Base-by-base conservation (phyloP, 2,329 filamentous ascomycete genomes). In the Phaeosphaeriaceae sp. region DNA sequence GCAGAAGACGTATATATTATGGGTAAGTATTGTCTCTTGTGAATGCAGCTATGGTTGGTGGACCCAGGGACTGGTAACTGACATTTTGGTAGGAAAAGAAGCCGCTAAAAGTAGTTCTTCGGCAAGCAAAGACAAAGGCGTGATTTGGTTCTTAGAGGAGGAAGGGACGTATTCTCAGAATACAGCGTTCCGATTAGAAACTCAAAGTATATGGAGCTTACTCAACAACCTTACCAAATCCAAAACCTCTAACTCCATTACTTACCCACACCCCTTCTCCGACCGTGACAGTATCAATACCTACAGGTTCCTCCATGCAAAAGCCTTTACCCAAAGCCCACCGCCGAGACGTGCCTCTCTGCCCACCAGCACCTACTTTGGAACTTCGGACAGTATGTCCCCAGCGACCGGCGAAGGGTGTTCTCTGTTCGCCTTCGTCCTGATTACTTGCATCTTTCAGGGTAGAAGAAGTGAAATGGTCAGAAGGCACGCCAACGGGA, bases 231-330 rank as follows among this genome's bases (percentile, higher is more conserved):
- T 46, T 67, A 38, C 70, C 70, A 57, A 61, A 67, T 17, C 66
- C 63, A 66, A 96, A 96, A 0, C 93, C 93, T 56, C 88, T 83
- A 1, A 93, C 88, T 0, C 89, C 92, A 71, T 93, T 97, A 71
- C 92, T 96, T 44, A 97, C 76, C 89, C 91, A 96, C 54, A 92
- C 88, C 44, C 87, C 81, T 71, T 97, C 92, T 1, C 87, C 89
- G 56, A 90, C 79, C 3, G 79, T 67, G 11, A 96, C 71, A 6
- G 85, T 85, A 11, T 80, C 75, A 2, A 77, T 77, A n/a, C 71
- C 71, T 13, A 96, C 77, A 3, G 76, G 72, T 54, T 85, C 82
- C 66, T 95, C 89, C 23, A 81, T 77, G 44, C 83, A 92, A 36
- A 94, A 75, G 0, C 81, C 80, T 46, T 78, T 82, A 51, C 87